Evolutionary conservation across 2,329 filamentous ascomycete genomes (phyloP).

Genomic region (Phyllosticta capitalensis): DNA sequence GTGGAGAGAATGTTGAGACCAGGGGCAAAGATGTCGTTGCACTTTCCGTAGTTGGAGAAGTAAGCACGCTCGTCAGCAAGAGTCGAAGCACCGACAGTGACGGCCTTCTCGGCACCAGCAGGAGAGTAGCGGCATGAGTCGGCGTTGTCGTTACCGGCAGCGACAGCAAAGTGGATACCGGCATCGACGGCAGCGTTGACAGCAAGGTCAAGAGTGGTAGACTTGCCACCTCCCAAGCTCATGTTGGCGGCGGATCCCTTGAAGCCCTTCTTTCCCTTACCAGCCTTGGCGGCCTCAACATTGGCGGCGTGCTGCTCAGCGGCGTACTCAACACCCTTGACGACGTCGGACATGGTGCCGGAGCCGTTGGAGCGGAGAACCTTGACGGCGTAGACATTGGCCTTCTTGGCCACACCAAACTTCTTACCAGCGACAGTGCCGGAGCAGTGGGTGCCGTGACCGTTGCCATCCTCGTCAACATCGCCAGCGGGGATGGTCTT

Average conservation of each 20-base stretch:
- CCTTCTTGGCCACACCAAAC: conserved; percentile 99
- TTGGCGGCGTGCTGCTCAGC: conserved; percentile 69
- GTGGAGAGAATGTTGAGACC: conserved; percentile 95
- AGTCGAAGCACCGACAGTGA: conserved; percentile 93
- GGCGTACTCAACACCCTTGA: conserved; percentile 96
- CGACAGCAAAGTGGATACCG: conserved; percentile 95
- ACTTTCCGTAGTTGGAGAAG: conserved; percentile 99
- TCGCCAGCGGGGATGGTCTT: conserved; percentile 87
- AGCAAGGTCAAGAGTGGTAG: conserved; percentile 76
- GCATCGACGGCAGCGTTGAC: conserved; percentile 88
- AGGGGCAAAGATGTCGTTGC: conserved; percentile 97
- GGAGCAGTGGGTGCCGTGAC: conserved; percentile 98
- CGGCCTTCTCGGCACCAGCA: conserved; percentile 78
- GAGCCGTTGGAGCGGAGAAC: conserved; percentile 95
- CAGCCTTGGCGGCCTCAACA: conserved; percentile 68
- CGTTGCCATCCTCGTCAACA: conserved; percentile 86
- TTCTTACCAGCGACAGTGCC: conserved; percentile 97
- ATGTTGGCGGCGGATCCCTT: conserved; percentile 99
- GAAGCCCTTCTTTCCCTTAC: conserved; percentile 87
- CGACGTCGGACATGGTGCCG: conserved; percentile 96
- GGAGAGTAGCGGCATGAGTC: conserved; percentile 99
- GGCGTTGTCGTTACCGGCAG: conserved; percentile 96
- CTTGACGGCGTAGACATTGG: conserved; percentile 93
- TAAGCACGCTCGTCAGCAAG: conserved; percentile 93
- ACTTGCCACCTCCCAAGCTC: conserved; percentile 97